Percentiles rank a stretch among this genome's conserved stretches.
phyloP scores from a whole-genome alignment of 208 protist species.

The Trypanosoma congolense region DNA sequence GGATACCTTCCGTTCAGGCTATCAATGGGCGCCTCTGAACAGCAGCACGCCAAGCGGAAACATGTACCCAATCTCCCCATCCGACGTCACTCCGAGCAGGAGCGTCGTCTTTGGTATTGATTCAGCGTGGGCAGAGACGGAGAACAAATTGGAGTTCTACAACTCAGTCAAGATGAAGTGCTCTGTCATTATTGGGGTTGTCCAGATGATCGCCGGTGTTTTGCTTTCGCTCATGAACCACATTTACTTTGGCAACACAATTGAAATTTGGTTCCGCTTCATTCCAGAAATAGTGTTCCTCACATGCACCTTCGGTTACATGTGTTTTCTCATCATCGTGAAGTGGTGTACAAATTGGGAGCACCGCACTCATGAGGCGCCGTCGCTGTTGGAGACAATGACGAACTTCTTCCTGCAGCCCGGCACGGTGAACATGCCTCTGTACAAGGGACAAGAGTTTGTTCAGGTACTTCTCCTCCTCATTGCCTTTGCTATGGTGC shows the following conservation, averaged over 20 bases:
- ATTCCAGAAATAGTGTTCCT: conserved; percentile 97
- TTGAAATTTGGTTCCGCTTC: conserved; percentile 93
- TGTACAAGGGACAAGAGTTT: conserved; percentile 73
- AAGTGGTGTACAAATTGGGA: conserved; percentile 95
- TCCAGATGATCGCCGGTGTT: conserved; percentile 96
- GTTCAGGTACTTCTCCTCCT: conserved; percentile 83
- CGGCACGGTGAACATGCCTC: conserved; percentile 58
- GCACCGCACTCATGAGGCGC: conserved; percentile 72
- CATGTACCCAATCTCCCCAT: conserved; percentile 41
- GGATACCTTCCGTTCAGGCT: conserved; percentile 81
- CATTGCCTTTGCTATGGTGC: conserved; percentile 66
- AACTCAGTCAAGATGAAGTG: conserved; percentile 92
- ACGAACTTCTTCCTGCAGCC: conserved; percentile 92
- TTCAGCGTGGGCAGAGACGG: conserved; percentile 84
- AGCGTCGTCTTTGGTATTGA: conserved; percentile 81
- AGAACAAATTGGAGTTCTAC: conserved; percentile 96
- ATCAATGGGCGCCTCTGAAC: conserved; percentile 39
- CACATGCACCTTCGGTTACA: conserved; percentile 93
- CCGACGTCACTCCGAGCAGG: conserved; percentile 37
- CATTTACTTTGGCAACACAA: conserved; percentile 86
- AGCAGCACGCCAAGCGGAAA: conserved; percentile 36
- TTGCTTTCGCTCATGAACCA: conserved; percentile 92
- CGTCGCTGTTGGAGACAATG: conserved; percentile 88
- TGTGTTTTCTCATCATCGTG: conserved; percentile 95
- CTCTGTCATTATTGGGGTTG: conserved; percentile 94